These are phyloP conservation scores for Xanthoceras sorbifolium DNA, from an alignment of 345 rosid genomes.

Conservation along the genomic window DNA sequence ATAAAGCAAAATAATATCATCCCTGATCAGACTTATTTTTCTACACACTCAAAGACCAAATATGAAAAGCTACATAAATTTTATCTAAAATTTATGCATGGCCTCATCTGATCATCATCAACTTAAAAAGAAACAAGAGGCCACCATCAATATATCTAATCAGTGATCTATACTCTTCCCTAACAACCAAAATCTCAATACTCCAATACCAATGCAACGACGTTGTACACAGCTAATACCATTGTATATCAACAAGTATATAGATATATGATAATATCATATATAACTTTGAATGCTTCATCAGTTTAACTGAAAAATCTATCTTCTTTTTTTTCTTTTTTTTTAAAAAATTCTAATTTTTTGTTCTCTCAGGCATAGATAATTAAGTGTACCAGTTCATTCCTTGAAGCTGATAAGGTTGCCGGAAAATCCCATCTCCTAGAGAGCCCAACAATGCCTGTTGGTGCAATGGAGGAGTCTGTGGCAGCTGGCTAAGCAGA, in stretches of 20 bases:
- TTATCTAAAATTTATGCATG: slow-evolving; percentile 20
- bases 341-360: neutral
- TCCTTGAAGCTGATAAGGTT: slow-evolving; percentile 61
- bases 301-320: slow-evolving; percentile 11
- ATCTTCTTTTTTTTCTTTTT: neutral
- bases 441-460: slow-evolving; percentile 49
- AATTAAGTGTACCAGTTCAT: slow-evolving; percentile 74
- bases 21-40: slow-evolving; percentile 26
- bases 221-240: slow-evolving; percentile 2
- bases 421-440: slow-evolving; percentile 58
- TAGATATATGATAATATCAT: neutral
- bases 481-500: slow-evolving; percentile 54
- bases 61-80: neutral
- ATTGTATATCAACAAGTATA: slow-evolving; percentile 21
- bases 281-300: slow-evolving; percentile 8
- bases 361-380: slow-evolving; percentile 5
- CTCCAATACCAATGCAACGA: slow-evolving; percentile 7
- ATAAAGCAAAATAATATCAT: slow-evolving; percentile 22
- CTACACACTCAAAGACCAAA: slow-evolving; percentile 28
- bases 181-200: slow-evolving; percentile 39
- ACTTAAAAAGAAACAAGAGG: slow-evolving; percentile 20
- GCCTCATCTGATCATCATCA: slow-evolving; percentile 23
- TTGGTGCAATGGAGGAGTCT: slow-evolving; percentile 48
- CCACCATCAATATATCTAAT: slow-evolving; percentile 7
- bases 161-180: slow-evolving; percentile 22